Evolutionary conservation across 2,329 filamentous ascomycete species (phyloP).

Genomic region (Aspergillus sp.): DNA sequence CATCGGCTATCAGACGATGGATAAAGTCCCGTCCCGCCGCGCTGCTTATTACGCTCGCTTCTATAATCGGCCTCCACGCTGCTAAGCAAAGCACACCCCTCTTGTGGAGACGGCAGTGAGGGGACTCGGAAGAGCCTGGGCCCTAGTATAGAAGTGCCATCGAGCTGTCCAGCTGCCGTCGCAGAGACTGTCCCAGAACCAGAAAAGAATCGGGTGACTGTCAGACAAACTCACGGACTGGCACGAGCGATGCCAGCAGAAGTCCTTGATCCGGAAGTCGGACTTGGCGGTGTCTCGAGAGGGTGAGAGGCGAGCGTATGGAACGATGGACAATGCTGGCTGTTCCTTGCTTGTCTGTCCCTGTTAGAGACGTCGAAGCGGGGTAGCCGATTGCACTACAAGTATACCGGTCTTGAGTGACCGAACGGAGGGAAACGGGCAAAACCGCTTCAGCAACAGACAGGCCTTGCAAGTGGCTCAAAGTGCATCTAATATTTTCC

Average conservation of each 20-base stretch:
- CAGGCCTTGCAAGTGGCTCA: background rate
- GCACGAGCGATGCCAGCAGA: constrained; percentile 5
- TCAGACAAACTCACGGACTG: constrained; percentile 10
- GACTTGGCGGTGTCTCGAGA: constrained; percentile 10
- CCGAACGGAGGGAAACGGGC: constrained; percentile 7
- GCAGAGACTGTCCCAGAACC: background rate
- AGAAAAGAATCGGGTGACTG: constrained; percentile 12
- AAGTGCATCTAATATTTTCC: background rate
- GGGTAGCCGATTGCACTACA: constrained; percentile 7
- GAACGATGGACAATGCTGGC: background rate
- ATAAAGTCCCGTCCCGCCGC: background rate
- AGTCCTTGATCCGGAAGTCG: background rate
- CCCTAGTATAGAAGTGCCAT: background rate
- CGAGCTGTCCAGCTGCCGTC: background rate
- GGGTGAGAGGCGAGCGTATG: constrained; percentile 9
- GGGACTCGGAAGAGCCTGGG: background rate
- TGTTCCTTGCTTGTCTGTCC: constrained; percentile 5
- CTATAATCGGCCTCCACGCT: background rate
- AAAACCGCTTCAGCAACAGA: constrained; percentile 5
- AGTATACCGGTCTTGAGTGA: constrained; percentile 6
- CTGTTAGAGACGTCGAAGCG: constrained; percentile 11
- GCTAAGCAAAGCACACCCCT: background rate
- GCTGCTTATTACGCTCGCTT: background rate
- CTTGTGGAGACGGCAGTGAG: background rate
- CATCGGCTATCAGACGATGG: background rate